Percentiles rank a stretch among this genome's conserved stretches.
phyloP scores from a whole-genome alignment of 1,284 basidiomycete species.

The Ganoderma lucidum region DNA sequence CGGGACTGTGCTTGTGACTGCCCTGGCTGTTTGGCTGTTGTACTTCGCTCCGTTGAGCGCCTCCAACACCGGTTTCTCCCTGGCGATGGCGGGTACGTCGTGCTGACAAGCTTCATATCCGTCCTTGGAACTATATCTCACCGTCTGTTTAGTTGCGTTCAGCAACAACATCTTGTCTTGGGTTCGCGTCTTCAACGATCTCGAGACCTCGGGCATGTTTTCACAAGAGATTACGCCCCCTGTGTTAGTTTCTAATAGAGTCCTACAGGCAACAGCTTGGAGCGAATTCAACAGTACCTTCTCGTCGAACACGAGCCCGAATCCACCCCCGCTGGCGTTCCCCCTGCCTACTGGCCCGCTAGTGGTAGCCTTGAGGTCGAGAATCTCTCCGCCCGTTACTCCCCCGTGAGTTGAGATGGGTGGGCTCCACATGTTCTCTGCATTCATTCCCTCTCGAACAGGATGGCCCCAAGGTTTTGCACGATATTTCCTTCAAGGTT shows the following conservation, averaged over 20 bases:
- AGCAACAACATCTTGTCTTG: slow-evolving; percentile 59
- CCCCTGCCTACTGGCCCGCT: slow-evolving; percentile 84
- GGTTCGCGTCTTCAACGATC: slow-evolving; percentile 60
- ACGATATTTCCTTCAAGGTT: slow-evolving; percentile 57
- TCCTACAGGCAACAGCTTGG: slow-evolving; percentile 26
- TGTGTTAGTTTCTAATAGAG: not conserved
- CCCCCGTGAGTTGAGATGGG: slow-evolving; percentile 33
- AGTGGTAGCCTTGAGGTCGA: slow-evolving; percentile 74
- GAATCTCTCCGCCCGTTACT: slow-evolving; percentile 66
- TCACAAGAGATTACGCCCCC: too few species aligned
- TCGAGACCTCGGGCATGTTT: slow-evolving; percentile 52
- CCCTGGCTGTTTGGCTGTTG: slow-evolving; percentile 60
- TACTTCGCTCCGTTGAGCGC: slow-evolving; percentile 51
- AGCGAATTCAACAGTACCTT: slow-evolving; percentile 66
- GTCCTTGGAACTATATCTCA: not conserved
- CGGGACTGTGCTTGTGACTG: slow-evolving; percentile 57
- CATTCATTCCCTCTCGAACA: slow-evolving; percentile 22
- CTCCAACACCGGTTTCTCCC: slow-evolving; percentile 56
- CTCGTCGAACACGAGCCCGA: slow-evolving; percentile 74
- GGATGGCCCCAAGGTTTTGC: slow-evolving; percentile 55
- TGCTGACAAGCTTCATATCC: not conserved
- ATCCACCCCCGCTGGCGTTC: slow-evolving; percentile 53
- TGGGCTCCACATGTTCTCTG: slow-evolving; percentile 16
- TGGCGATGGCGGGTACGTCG: slow-evolving; percentile 55
- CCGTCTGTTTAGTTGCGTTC: slow-evolving; percentile 50